Base-by-base conservation (phyloP, 768 basidiomycete species). In the Tylopilus sp. region DNA sequence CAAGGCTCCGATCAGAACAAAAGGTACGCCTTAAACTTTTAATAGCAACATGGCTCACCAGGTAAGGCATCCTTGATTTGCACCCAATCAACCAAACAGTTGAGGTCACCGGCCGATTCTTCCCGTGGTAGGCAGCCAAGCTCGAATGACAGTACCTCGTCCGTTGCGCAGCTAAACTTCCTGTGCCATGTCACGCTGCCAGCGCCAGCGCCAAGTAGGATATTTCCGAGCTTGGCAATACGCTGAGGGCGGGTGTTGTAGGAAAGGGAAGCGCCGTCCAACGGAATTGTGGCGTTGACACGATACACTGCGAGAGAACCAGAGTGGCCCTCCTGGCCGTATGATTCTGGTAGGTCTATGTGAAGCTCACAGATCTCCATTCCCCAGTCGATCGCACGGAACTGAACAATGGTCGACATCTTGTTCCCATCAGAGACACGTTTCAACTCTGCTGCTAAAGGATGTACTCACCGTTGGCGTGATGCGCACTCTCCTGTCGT, bases 341-440 rank as follows among this genome's bases (percentile, higher is more conserved):
- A 44, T 2, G 25, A 42, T 29, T 44, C 56, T 5, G 56, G 56
- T 11, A 58, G 10, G 31, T 53, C 48, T 4, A 57, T 2, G 19
- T 58, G 56, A 26, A 58, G 56, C 9, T 53, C 57, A 13, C 56
- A 58, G 2, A 41, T 53, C 24, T 45, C 57, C 56, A 58, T 58
- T 10, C 56, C 57, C 57, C 57, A 58, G 37, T 58, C 57, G 3
- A 58, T 58, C 0, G 57, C 50, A 12, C 56, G 56, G 34, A 58
- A 58, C 42, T 58, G 57, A n/a, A 58, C 11, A 28, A 58, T 45
- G 1, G 56, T 58, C 3, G 57, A 58, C 50, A 58, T 36, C 57
- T 58, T 36, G 22, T 34, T 6, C 6, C 4, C 5, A 24, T 48
- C 41, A 54, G 46, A 25, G 19, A 38, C 28, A n/a, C 4, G 25